Conservation (phyloP, 2,329 filamentous ascomycete species). For the Diatrype stigma region DNA sequence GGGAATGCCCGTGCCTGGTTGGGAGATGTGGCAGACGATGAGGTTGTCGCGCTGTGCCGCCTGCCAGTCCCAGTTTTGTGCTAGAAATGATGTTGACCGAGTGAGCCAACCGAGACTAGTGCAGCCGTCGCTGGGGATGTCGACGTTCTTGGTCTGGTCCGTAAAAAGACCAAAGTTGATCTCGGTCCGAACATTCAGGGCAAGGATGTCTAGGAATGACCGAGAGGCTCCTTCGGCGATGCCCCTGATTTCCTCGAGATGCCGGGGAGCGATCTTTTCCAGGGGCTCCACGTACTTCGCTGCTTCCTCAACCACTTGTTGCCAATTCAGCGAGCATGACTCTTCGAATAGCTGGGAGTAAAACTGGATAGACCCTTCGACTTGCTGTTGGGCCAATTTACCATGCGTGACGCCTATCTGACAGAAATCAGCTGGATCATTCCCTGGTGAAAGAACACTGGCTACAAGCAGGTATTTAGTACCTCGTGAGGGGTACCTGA, state of each 20-base stretch:
- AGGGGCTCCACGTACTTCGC: conserved; percentile 42
- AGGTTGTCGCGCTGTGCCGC: conserved; percentile 45
- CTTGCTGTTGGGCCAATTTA: conserved; percentile 21
- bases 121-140: conserved; percentile 45
- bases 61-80: conserved; percentile 62
- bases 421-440: conserved; percentile 9
- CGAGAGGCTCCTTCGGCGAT: conserved; percentile 47
- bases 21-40: conserved; percentile 41
- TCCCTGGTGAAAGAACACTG: neutral
- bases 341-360: conserved; percentile 31
- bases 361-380: conserved; percentile 31
- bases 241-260: conserved; percentile 44
- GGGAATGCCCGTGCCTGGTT: conserved; percentile 34
- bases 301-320: conserved; percentile 30
- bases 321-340: conserved; percentile 30
- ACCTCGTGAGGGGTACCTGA: conserved; percentile 11
- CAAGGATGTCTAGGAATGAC: conserved; percentile 48
- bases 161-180: conserved; percentile 53
- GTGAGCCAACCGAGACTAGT: conserved; percentile 47
- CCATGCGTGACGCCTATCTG: conserved; percentile 35
- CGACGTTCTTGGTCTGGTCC: conserved; percentile 8
- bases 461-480: neutral
- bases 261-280: conserved; percentile 28
- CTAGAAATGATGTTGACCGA: conserved; percentile 32
- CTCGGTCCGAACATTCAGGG: conserved; percentile 54